These are phyloP conservation scores for Curvularia spicifera DNA, from an alignment of 2,329 filamentous ascomycete species.

Conservation along the genomic window DNA sequence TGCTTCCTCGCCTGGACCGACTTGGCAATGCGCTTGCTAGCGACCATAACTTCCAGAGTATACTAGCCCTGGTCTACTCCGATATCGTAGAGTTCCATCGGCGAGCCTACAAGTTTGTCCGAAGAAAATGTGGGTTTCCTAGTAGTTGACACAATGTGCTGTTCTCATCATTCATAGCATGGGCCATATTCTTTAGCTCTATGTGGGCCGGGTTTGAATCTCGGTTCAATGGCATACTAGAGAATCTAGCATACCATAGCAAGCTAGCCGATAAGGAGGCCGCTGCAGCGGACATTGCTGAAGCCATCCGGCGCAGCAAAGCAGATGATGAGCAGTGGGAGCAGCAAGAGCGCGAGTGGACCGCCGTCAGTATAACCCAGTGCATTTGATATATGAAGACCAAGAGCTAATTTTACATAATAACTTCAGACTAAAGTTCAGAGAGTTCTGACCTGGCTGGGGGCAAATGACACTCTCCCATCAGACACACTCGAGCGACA, in stretches of 20 bases:
- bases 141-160: background rate
- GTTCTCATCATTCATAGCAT: background rate
- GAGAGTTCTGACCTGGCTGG: slow-evolving; percentile 3
- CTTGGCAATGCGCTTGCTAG: slow-evolving; percentile 1
- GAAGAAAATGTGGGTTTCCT: background rate
- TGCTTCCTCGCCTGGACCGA: background rate
- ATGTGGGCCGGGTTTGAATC: slow-evolving; percentile 6
- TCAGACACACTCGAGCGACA: slow-evolving; percentile 16
- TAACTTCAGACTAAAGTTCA: background rate
- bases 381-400: background rate
- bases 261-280: slow-evolving; percentile 34
- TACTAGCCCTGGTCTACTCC: slow-evolving; percentile 1
- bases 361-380: background rate
- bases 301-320: slow-evolving; percentile 21
- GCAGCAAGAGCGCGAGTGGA: slow-evolving; percentile 22
- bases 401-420: background rate
- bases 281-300: slow-evolving; percentile 25
- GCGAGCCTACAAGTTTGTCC: slow-evolving; percentile 4
- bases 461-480: slow-evolving; percentile 1
- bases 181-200: slow-evolving; percentile 3
- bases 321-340: slow-evolving; percentile 21
- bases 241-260: background rate
- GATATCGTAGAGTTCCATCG: slow-evolving; percentile 6
- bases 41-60: slow-evolving; percentile 3
- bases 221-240: background rate